A percentile compares a stretch with the other conserved stretches of the same genome.
Evolutionary conservation across 1,284 basidiomycete species (phyloP).

Genomic region (Leccinum laetum): DNA sequence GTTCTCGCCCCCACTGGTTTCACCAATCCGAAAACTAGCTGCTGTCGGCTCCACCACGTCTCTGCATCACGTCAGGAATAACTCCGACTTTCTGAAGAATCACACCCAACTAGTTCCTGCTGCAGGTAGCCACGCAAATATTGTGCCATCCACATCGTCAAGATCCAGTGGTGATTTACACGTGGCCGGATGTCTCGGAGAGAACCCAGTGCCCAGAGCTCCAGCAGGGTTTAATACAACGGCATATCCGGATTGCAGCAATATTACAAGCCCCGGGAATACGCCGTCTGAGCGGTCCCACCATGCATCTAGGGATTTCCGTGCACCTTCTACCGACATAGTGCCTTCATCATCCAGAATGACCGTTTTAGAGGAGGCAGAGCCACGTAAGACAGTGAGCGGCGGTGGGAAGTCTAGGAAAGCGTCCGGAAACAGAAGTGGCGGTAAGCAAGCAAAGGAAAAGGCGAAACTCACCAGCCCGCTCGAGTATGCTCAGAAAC

Average conservation of each 20-base stretch:
- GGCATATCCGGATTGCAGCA: constrained; percentile 9
- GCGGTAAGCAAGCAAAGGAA: constrained; percentile 23
- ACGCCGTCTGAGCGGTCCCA: background rate
- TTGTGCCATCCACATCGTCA: background rate
- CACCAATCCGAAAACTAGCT: constrained; percentile 1
- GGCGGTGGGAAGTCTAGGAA: constrained; percentile 12
- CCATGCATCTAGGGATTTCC: background rate
- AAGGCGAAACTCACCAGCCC: constrained; percentile 33
- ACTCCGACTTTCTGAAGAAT: background rate
- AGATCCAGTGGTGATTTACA: constrained; percentile 1
- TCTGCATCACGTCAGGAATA: constrained; percentile 12
- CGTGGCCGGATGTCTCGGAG: background rate
- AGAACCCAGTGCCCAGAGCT: constrained; percentile 1
- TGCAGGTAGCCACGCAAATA: background rate
- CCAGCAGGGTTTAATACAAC: constrained; percentile 14
- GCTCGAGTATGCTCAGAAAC: constrained; percentile 39
- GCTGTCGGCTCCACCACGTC: constrained; percentile 8
- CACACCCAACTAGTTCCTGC: background rate
- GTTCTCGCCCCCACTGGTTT: background rate
- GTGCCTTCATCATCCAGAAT: background rate
- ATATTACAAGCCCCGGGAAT: constrained; percentile 24
- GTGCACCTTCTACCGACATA: background rate
- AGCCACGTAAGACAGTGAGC: constrained; percentile 14
- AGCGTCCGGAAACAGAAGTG: constrained; percentile 19
- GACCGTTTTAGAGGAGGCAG: background rate